phyloP scores from a whole-genome alignment of 225 moss, liverwort and hornwort species.

The Neckera pumila region DNA sequence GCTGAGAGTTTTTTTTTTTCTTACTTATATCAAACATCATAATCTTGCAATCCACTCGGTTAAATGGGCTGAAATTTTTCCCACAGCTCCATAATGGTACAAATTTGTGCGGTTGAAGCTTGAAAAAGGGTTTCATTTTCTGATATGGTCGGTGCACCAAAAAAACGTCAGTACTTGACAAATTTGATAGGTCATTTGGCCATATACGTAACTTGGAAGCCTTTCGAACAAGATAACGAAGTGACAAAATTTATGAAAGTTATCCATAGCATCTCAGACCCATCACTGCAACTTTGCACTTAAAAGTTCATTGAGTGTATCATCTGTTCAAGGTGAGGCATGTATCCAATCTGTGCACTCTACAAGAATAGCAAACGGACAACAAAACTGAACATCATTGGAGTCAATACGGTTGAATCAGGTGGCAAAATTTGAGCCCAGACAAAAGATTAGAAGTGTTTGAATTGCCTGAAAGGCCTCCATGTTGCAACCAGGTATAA shows the following conservation, averaged over 20 bases:
- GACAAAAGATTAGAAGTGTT: neutral
- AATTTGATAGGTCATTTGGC: neutral
- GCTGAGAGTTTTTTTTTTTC: rapidly evolving
- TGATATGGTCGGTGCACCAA: too few species aligned
- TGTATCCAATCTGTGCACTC: neutral
- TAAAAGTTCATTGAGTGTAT: neutral
- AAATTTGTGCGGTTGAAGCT: neutral
- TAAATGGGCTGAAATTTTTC: neutral
- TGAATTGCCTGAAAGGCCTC: neutral
- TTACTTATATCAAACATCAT: neutral
- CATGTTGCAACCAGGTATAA: neutral
- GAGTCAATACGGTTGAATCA: neutral
- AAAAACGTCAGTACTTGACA: too few species aligned
- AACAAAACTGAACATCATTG: neutral
- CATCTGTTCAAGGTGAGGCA: neutral
- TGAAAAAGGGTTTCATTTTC: neutral
- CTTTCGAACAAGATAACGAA: neutral
- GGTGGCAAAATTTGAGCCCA: neutral
- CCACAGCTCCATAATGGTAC: neutral
- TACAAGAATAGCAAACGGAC: neutral
- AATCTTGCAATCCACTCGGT: neutral
- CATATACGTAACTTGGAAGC: neutral
- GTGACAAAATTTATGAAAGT: neutral
- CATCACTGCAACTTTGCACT: neutral
- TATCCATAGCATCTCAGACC: neutral